Percentiles rank a stretch among this genome's conserved stretches.
Conservation (phyloP, 2,329 filamentous ascomycete genomes). For the Penicillium glabrum region DNA sequence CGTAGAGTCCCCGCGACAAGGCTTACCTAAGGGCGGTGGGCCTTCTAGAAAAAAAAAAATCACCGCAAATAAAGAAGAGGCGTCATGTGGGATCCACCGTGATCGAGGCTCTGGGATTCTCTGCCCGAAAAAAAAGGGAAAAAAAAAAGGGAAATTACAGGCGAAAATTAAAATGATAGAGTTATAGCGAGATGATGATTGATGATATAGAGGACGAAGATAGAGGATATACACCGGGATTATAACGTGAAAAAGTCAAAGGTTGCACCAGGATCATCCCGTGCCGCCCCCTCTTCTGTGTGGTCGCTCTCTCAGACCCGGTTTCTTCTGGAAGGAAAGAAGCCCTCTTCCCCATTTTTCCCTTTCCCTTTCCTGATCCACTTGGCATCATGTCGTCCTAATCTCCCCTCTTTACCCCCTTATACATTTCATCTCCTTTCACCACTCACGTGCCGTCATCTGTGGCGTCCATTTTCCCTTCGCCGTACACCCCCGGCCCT, state of each 20-base stretch:
- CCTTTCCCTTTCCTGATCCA: background rate
- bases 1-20: background rate
- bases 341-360: slow-evolving; percentile 4
- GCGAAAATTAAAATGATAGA: background rate
- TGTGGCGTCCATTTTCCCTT: slow-evolving; percentile 9
- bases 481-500: background rate
- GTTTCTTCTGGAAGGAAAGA: background rate
- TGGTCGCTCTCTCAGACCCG: background rate
- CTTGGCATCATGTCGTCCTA: slow-evolving; percentile 9
- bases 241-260: no score
- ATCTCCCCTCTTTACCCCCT: background rate
- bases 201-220: no score
- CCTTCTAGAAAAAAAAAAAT: slow-evolving; percentile 25
- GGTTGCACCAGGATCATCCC: background rate
- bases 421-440: background rate
- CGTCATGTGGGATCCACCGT: slow-evolving; percentile 9
- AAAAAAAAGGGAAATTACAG: background rate
- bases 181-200: no score
- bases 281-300: background rate
- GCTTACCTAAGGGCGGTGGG: slow-evolving; percentile 17
- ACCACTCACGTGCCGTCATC: slow-evolving; percentile 16
- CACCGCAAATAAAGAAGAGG: slow-evolving; percentile 7
- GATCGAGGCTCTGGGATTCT: slow-evolving; percentile 18
- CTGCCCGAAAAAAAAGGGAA: background rate
- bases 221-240: no score